Evolutionary conservation across 2,329 filamentous ascomycete species (phyloP).

Genomic region (Colletotrichum tropicicola): DNA sequence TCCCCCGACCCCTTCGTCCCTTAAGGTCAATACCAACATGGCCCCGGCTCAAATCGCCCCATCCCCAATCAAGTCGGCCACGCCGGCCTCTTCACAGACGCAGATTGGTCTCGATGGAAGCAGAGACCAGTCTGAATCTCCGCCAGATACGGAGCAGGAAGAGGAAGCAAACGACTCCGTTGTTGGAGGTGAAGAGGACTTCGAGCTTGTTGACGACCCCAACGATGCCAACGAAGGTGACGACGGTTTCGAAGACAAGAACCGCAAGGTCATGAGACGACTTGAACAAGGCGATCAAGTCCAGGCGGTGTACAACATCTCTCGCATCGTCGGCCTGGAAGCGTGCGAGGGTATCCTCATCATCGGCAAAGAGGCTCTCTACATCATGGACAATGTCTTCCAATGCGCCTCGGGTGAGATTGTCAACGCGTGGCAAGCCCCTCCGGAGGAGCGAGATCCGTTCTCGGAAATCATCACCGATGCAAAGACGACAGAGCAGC

Average conservation of each 20-base stretch:
- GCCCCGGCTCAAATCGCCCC: constrained; percentile 16
- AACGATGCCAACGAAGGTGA: constrained; percentile 80
- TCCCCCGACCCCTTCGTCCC: constrained; percentile 14
- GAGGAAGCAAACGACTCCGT: constrained; percentile 37
- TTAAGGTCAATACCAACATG: constrained; percentile 33
- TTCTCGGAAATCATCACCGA: constrained; percentile 95
- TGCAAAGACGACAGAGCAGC: constrained; percentile 69
- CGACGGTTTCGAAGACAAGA: constrained; percentile 93
- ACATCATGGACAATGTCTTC: constrained; percentile 96
- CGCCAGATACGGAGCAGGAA: constrained; percentile 37
- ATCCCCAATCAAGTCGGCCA: constrained; percentile 34
- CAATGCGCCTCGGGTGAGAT: constrained; percentile 96
- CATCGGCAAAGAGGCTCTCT: constrained; percentile 89
- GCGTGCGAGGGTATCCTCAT: constrained; percentile 94
- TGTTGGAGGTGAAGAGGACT: constrained; percentile 80
- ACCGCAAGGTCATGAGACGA: constrained; percentile 95
- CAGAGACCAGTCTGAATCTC: constrained; percentile 22
- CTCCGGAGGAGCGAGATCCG: constrained; percentile 89
- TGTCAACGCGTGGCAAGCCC: constrained; percentile 94
- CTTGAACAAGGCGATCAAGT: constrained; percentile 91
- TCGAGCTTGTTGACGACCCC: constrained; percentile 94
- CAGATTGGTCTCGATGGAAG: constrained; percentile 29
- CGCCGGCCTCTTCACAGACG: constrained; percentile 32
- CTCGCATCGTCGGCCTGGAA: constrained; percentile 91
- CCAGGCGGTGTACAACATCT: constrained; percentile 94